Evolutionary conservation across 495 filamentous ascomycete species (phyloP).

Genomic region (Tuber indicum): DNA sequence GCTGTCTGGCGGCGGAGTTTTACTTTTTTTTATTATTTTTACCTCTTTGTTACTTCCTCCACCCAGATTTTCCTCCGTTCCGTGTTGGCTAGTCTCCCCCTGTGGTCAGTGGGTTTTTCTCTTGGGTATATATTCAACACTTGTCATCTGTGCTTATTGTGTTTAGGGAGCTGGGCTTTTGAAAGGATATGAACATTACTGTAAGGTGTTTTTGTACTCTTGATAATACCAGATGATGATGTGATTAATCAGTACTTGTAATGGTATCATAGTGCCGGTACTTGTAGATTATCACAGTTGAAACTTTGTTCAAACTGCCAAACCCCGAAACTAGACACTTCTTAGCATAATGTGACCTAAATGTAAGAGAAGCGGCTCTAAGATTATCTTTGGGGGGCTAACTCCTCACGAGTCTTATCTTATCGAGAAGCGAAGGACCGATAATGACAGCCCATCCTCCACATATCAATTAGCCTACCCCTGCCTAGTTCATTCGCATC

Average conservation of each 20-base stretch:
- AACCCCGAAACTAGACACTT: neutral
- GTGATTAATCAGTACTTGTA: neutral
- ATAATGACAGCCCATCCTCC: neutral
- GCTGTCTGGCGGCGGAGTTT: conserved; percentile 5
- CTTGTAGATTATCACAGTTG: neutral
- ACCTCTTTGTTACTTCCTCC: neutral
- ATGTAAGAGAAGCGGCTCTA: neutral
- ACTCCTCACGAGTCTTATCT: neutral
- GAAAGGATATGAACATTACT: neutral
- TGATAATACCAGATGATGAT: neutral
- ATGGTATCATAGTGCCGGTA: neutral
- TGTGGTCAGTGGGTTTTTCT: neutral
- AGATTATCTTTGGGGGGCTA: neutral
- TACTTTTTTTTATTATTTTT: conserved; percentile 1
- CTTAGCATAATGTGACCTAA: neutral
- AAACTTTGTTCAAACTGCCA: neutral
- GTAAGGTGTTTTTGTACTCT: neutral
- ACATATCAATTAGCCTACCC: neutral
- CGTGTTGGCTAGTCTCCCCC: neutral
- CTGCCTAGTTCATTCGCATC: neutral
- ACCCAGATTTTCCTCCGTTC: neutral
- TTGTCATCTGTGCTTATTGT: neutral
- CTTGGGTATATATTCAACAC: neutral
- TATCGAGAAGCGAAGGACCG: neutral
- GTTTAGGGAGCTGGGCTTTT: neutral